Base-by-base conservation (phyloP, 2,329 filamentous ascomycete species). In the Boeremia exigua region DNA sequence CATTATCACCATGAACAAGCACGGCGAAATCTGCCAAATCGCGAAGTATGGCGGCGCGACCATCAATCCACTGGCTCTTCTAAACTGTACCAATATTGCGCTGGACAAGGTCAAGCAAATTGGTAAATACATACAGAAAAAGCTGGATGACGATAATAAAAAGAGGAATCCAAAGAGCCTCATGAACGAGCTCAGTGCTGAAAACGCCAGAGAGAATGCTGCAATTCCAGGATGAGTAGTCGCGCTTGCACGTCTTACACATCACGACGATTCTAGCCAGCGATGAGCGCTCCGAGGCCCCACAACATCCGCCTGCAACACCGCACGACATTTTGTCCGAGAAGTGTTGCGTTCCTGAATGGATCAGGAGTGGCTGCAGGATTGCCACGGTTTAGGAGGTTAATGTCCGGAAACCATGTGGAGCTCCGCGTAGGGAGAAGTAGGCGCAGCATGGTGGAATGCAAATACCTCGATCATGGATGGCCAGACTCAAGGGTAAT, bases 11-110 rank as follows among this genome's bases (percentile, higher is more conserved):
- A 83, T 96, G 76, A 96, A 97, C 77, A 87, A 87, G 70, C 89
- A 93, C 69, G 93, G 93, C 23, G 93, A 97, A 79, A 86, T 97
- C 36, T 96, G 92, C 68, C 91, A 96, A 76, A 85, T 97, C 57
- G 88, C 92, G 28, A 99, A 99, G 79, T 86, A 95, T 55, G 93
- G 94, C 23, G 95, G 95, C 25, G 83, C 85, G 17, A 85, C 92
- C 0, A 85, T 96, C 11, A 91, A 97, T 73, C 92, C 93, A 2
- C 80, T 93, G 57, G 81, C 84, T 30, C 78, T 98, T 63, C 80
- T 99, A 63, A 85, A 88, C 65, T 96, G 91, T 77, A 88, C 89
- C 1, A 87, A 84, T 51, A 78, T 88, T 54, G 92, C 93, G 10
- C 75, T 94, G 72, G 82, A 84, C 58, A 96, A 93, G 77, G 91